phyloP scores from a whole-genome alignment of 805 yeast genomes.

The Wickerhamiella dianesei region DNA sequence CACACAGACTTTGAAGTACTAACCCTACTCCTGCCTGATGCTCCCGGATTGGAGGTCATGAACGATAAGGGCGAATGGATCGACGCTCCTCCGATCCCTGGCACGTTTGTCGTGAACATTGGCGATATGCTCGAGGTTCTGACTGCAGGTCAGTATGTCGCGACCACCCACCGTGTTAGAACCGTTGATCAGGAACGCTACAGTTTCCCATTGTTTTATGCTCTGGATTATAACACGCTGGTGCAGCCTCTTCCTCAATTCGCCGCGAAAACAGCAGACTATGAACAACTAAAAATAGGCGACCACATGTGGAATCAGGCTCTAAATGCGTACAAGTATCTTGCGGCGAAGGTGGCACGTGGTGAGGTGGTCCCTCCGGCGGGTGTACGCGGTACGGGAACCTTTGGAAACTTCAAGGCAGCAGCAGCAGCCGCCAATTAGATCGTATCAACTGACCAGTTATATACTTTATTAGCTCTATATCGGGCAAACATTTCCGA shows the following conservation, averaged over 20 bases:
- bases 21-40: conserved; percentile 40
- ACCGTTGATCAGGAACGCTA: conserved; percentile 28
- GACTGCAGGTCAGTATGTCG: conserved; percentile 44
- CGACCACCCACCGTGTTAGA: conserved; percentile 43
- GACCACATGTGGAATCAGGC: conserved; percentile 8
- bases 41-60: conserved; percentile 42
- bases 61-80: conserved; percentile 46
- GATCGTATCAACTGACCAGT: too few relatives aligned
- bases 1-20: conserved; percentile 40
- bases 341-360: neutral
- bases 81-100: conserved; percentile 36
- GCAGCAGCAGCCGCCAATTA: too few relatives aligned
- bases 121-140: conserved; percentile 52
- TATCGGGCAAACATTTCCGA: too few relatives aligned
- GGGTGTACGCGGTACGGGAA: neutral
- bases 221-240: conserved; percentile 6
- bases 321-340: conserved; percentile 9
- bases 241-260: conserved; percentile 10
- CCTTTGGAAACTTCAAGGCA: conserved; percentile 1
- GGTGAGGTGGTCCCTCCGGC: neutral
- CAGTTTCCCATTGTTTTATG: conserved; percentile 18
- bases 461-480: too few relatives aligned
- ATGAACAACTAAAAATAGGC: conserved; percentile 3
- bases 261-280: neutral
- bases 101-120: conserved; percentile 40